Percentiles rank a stretch among this genome's conserved stretches.
These are phyloP conservation scores for Solanum gracilifrons DNA, from an alignment of 257 asterid species.

Conservation along the genomic window DNA sequence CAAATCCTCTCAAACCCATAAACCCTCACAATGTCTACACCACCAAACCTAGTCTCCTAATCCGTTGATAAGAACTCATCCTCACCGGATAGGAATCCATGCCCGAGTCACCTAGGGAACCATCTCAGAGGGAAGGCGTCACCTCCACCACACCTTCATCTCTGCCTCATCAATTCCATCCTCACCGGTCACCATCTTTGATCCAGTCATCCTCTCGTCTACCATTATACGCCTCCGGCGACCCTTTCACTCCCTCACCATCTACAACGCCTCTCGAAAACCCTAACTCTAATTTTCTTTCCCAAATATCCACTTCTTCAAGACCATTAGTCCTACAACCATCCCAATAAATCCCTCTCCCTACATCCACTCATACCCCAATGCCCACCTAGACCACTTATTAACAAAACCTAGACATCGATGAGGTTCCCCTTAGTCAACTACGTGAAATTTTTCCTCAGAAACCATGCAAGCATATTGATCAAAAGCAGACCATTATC, in stretches of 20 bases:
- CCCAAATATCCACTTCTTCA: not conserved
- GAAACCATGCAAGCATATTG: not conserved
- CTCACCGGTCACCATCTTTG: not conserved
- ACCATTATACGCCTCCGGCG: not conserved
- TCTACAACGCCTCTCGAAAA: not conserved
- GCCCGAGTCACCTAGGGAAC: not conserved
- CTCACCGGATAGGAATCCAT: no score
- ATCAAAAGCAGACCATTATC: no score
- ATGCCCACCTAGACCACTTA: not conserved
- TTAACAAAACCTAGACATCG: not conserved
- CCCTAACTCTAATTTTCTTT: no score
- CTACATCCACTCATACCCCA: not conserved
- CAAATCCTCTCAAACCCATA: not conserved
- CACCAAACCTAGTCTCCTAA: not conserved
- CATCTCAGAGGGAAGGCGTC: not conserved
- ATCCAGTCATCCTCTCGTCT: not conserved
- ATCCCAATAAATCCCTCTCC: not conserved
- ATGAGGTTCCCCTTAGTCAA: not conserved
- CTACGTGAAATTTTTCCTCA: not conserved
- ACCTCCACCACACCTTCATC: not conserved
- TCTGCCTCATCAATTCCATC: not conserved
- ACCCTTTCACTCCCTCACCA: not conserved
- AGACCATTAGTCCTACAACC: not conserved
- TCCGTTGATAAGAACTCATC: not conserved
- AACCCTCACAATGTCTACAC: not conserved